Base-by-base conservation (phyloP, 2,329 filamentous ascomycete species). In the Rhynchosporium graminicola region DNA sequence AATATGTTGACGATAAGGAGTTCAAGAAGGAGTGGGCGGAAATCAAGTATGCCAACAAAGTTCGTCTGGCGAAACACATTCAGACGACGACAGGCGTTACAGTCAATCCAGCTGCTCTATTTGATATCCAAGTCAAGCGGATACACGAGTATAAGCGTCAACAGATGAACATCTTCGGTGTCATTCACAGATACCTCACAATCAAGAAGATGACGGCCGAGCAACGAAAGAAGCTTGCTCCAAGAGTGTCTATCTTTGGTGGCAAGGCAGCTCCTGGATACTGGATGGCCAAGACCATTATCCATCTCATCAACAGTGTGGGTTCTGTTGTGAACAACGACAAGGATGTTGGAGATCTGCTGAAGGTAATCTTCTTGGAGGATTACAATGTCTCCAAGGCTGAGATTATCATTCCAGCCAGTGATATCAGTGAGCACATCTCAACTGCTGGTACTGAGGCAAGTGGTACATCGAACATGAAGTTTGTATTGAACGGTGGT, bases 381-480 rank as follows among this genome's bases (percentile, higher is more conserved):
- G 95, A 99, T 78, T 99, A 99, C 84, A 99, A 99, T 69, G 95
- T 99, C 74, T 97, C 92, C 85, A 99, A 99, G 82, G 95, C 95
- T 3, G 95, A 99, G 79, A 93, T 98, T 73, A 97, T 99, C 72
- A 86, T 86, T 67, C 95, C 95, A 12, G 95, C 95, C 12, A 97
- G 92, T 26, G 95, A 99, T 72, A 88, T 99, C 72, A 97, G 92
- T 77, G 95, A 99, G 80, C 95, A 99, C 76, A 99, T 99, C 73
- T 98, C 95, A 2, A 99, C 95, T 29, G 95, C 95, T 43, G 95
- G 95, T 56, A 99, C 95, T 0, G 95, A 99, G 82, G 86, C 86
- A 26, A 87, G 84, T 67, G 94, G 94, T 66, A 97, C 92, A 12
- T 96, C 91, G 73, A 99, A 99, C 85, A 99, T 99, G 95, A 99